Evolutionary conservation across 805 yeast genomes (phyloP).

Genomic region (Starmerella geochares): DNA sequence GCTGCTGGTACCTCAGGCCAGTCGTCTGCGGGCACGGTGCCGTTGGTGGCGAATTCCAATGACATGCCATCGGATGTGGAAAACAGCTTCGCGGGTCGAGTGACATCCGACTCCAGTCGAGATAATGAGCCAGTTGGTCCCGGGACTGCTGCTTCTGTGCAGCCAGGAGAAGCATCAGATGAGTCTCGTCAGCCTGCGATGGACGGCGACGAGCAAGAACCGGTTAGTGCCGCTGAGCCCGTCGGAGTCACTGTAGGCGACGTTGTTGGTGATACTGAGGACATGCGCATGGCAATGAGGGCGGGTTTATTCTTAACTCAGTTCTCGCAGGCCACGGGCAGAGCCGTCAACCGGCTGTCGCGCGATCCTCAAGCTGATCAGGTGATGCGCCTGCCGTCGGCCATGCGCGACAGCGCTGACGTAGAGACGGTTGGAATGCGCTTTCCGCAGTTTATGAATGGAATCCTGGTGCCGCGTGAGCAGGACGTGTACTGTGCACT

Average conservation of each 20-base stretch:
- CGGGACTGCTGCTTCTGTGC: background rate
- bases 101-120: background rate
- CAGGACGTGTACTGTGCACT: slow-evolving; percentile 92
- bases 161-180: background rate
- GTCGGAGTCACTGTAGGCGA: background rate
- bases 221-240: background rate
- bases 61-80: slow-evolving; percentile 1
- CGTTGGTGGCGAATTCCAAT: background rate
- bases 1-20: background rate
- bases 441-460: slow-evolving; percentile 45
- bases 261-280: background rate
- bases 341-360: background rate
- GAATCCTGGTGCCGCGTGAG: slow-evolving; percentile 76
- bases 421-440: slow-evolving; percentile 25
- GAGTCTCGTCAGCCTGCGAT: background rate
- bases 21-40: background rate
- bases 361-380: background rate
- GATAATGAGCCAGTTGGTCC: background rate
- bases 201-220: background rate
- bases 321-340: slow-evolving; percentile 14
- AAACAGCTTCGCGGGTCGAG: background rate
- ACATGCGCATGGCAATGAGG: background rate
- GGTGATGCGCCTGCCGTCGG: slow-evolving; percentile 1
- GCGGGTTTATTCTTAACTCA: slow-evolving; percentile 9
- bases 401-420: slow-evolving; percentile 1